Evolutionary conservation across 2,329 filamentous ascomycete genomes (phyloP).

Genomic region (Remersonia thermophila): DNA sequence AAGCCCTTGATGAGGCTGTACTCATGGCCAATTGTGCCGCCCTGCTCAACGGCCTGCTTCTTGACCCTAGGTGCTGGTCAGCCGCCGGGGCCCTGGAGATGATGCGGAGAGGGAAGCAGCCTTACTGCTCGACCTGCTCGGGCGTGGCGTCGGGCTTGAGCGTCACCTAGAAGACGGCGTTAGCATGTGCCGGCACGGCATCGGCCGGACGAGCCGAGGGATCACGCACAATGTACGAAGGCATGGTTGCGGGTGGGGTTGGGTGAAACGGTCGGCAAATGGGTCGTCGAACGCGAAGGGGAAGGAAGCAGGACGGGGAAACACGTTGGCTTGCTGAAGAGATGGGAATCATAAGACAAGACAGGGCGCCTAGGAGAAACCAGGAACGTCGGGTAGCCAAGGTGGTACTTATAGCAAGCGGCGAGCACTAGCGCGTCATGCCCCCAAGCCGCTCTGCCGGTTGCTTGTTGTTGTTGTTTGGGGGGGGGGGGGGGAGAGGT

Average conservation of each 20-base stretch:
- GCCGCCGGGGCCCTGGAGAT: background rate
- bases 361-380: background rate
- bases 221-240: conserved; percentile 41
- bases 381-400: conserved; percentile 1
- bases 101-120: background rate
- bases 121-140: conserved; percentile 57
- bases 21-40: conserved; percentile 73
- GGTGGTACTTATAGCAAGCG: conserved; percentile 13
- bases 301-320: background rate
- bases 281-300: background rate
- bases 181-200: background rate
- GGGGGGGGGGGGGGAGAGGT: too few relatives aligned
- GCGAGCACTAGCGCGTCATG: too few relatives aligned
- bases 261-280: background rate
- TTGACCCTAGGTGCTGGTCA: conserved; percentile 47
- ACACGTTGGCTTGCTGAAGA: background rate
- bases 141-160: conserved; percentile 57
- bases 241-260: conserved; percentile 30
- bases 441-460: background rate
- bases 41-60: conserved; percentile 59
- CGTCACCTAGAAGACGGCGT: conserved; percentile 50
- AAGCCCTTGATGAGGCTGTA: conserved; percentile 87
- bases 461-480: too few relatives aligned
- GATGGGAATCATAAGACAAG: background rate
- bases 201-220: background rate